Evolutionary conservation across 352 stramenopile species (phyloP).

Genomic region (Phytophthora brassicae): DNA sequence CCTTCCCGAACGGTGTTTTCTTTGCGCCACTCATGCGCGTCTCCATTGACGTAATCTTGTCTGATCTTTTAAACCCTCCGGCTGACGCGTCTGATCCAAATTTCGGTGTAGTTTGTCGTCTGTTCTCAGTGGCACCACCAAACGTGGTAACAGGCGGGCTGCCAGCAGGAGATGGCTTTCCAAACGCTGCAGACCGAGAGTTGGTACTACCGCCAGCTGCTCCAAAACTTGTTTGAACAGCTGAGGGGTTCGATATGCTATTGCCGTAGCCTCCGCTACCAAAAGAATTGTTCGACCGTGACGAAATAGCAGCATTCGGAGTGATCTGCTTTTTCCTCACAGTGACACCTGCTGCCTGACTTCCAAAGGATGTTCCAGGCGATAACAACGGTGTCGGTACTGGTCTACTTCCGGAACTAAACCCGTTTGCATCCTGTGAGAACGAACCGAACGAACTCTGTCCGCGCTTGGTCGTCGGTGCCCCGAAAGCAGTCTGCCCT

Average conservation of each 20-base stretch:
- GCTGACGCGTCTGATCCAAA: conserved; percentile 22
- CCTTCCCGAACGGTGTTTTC: conserved; percentile 27
- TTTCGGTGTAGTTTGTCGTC: conserved; percentile 19
- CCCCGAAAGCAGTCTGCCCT: conserved; percentile 17
- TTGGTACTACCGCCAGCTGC: conserved; percentile 4
- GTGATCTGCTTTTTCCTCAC: conserved; percentile 32
- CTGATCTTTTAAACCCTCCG: conserved; percentile 14
- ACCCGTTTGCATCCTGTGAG: conserved; percentile 16
- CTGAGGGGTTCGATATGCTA: not conserved
- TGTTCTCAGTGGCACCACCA: conserved; percentile 20
- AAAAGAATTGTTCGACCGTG: conserved; percentile 33
- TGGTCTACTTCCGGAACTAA: conserved; percentile 12
- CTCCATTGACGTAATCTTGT: conserved; percentile 31
- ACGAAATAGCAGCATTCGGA: conserved; percentile 8
- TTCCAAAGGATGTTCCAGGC: conserved; percentile 33
- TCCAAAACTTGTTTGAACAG: conserved; percentile 33
- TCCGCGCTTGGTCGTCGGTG: conserved; percentile 16
- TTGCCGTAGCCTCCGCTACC: conserved; percentile 2
- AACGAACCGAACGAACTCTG: conserved; percentile 16
- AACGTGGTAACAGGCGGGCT: conserved; percentile 17
- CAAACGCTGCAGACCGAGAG: conserved; percentile 15
- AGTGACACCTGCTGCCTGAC: conserved; percentile 16
- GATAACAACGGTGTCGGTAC: conserved; percentile 18
- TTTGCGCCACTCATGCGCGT: conserved; percentile 33
- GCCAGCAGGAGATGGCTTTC: conserved; percentile 16